Evolutionary conservation across 768 basidiomycete genomes (phyloP).

Genomic region (Hygrophoropsis aurantiaca): DNA sequence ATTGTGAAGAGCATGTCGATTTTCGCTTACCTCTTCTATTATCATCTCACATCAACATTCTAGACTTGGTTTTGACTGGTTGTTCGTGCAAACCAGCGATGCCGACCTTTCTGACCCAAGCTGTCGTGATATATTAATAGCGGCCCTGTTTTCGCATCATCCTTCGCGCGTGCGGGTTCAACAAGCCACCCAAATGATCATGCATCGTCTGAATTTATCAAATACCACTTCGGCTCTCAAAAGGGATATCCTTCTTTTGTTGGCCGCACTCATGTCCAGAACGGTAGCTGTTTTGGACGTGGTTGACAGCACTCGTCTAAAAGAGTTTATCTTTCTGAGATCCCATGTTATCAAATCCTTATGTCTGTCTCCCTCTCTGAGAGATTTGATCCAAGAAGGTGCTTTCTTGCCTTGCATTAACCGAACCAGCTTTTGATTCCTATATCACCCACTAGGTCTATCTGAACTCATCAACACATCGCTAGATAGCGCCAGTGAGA

Average conservation of each 20-base stretch:
- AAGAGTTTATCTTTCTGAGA: conserved; percentile 38
- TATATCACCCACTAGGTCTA: conserved; percentile 41
- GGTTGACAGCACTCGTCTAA: conserved; percentile 35
- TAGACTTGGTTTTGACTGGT: conserved; percentile 40
- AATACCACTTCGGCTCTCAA: conserved; percentile 19
- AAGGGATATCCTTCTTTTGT: conserved; percentile 35
- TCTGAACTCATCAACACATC: conserved; percentile 36
- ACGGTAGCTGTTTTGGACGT: conserved; percentile 26
- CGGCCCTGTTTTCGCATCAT: conserved; percentile 25
- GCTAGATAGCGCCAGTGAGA: conserved; percentile 34
- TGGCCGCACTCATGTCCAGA: conserved; percentile 36
- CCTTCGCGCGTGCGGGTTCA: conserved; percentile 32
- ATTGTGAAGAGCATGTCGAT: conserved; percentile 29
- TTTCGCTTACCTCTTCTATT: background rate
- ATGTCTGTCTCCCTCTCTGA: conserved; percentile 29
- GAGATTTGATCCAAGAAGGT: conserved; percentile 36
- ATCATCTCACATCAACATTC: conserved; percentile 9
- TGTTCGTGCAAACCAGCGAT: conserved; percentile 39
- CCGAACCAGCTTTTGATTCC: conserved; percentile 1
- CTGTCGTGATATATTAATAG: conserved; percentile 34
- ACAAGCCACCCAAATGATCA: conserved; percentile 37
- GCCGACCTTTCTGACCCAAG: conserved; percentile 16
- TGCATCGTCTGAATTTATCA: conserved; percentile 31
- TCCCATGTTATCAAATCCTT: conserved; percentile 32
- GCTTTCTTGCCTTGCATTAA: background rate